Percentiles rank a stretch among this genome's conserved stretches.
Evolutionary conservation across 164 flowering plant genomes (phyloP).

Genomic region (Aristolochia fimbriata): DNA sequence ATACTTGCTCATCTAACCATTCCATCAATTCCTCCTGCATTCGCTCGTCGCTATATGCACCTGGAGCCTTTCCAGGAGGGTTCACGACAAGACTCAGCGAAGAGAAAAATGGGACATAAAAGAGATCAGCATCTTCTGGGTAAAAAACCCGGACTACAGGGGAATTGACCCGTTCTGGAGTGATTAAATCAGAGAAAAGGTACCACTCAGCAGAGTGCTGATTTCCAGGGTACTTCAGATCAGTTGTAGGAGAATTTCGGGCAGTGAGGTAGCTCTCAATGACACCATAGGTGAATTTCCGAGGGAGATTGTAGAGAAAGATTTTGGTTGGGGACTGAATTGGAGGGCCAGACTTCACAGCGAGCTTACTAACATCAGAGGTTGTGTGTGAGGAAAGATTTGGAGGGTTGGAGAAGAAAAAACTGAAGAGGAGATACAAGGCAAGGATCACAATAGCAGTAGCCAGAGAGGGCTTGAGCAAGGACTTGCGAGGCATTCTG

Average conservation of each 20-base stretch:
- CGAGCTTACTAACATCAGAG: too few relatives aligned
- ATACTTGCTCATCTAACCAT: constrained; percentile 71
- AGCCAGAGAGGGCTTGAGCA: too few relatives aligned
- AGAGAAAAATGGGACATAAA: constrained; percentile 89
- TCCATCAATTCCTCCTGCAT: constrained; percentile 71
- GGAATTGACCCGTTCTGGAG: constrained; percentile 27
- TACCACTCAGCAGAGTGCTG: constrained; percentile 97
- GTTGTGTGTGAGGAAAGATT: too few relatives aligned
- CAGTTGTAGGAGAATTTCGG: constrained; percentile 16
- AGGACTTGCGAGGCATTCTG: too few relatives aligned
- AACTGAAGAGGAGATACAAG: too few relatives aligned
- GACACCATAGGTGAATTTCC: constrained; percentile 75
- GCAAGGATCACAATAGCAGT: too few relatives aligned
- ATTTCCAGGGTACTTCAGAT: constrained; percentile 67
- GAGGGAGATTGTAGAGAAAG: constrained; percentile 73
- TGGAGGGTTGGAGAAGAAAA: too few relatives aligned
- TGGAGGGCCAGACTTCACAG: too few relatives aligned
- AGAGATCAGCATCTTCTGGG: constrained; percentile 84
- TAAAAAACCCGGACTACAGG: constrained; percentile 47
- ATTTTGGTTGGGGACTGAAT: constrained; percentile 26
- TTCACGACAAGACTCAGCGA: constrained; percentile 84
- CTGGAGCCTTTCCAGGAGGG: constrained; percentile 22
- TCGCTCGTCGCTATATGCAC: constrained; percentile 66
- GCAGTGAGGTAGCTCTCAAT: constrained; percentile 64
- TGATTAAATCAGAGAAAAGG: constrained; percentile 53